phyloP scores from a whole-genome alignment of 345 rosid genomes.

The Salix udensis region DNA sequence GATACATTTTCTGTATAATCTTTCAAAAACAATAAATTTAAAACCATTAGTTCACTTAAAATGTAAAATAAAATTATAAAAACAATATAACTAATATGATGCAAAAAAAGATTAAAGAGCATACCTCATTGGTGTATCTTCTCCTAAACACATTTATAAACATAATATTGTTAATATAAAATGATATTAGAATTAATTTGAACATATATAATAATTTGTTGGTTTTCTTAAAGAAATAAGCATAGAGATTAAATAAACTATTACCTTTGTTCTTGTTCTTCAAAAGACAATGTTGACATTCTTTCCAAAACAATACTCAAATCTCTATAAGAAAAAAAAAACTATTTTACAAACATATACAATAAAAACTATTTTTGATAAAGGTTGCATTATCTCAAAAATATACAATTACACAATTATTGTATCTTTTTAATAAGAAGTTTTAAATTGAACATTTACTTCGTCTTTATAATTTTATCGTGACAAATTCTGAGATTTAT shows the following conservation, averaged over 20 bases:
- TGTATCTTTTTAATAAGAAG: too few relatives aligned
- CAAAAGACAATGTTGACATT: not conserved
- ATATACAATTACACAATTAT: too few relatives aligned
- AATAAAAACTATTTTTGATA: too few relatives aligned
- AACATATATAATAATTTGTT: too few relatives aligned
- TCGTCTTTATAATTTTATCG: too few relatives aligned
- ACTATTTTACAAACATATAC: too few relatives aligned
- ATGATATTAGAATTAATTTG: not conserved
- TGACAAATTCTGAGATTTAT: not conserved
- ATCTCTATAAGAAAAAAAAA: conserved; percentile 6
- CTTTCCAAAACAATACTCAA: conserved; percentile 14
- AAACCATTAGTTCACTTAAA: too few relatives aligned
- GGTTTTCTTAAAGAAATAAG: too few relatives aligned
- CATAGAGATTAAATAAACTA: not conserved
- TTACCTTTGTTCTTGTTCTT: conserved; percentile 29
- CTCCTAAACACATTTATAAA: conserved; percentile 13
- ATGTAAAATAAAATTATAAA: not conserved
- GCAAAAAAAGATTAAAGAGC: not conserved
- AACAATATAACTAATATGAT: too few relatives aligned
- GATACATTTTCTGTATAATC: conserved; percentile 21
- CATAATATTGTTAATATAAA: not conserved
- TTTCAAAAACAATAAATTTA: not conserved
- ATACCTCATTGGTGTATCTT: conserved; percentile 21
- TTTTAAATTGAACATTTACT: too few relatives aligned
- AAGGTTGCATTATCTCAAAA: too few relatives aligned